Evolutionary conservation across 495 filamentous ascomycete genomes (phyloP), one percentile per base, ranked within the genome.

Genomic region (Aspergillus sparsus): DNA sequence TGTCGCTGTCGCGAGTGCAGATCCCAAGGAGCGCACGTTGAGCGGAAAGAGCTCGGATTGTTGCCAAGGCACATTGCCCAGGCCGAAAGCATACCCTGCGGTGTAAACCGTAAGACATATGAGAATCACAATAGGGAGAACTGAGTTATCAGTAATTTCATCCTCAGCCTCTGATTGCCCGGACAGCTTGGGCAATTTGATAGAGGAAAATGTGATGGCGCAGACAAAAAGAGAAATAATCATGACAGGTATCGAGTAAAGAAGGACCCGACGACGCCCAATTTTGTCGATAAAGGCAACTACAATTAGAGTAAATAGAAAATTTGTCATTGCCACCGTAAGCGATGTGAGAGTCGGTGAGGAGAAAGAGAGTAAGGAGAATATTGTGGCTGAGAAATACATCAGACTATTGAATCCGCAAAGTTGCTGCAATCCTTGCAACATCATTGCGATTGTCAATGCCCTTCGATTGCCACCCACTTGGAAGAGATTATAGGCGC

Each of bases 341-440:
- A 96, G 82, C 3, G 91, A 89, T 3, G 88, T 91, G 47, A 93
- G 79, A 0, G 90, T 96, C 31, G 93, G 93, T 15, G 85, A 87
- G 34, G 80, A 79, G 71, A 97, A 96, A 3, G 88, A 88, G 18
- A 96, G 77, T 33, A 91, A 74, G 10, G 85, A 79, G 70, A 97
- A 97, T 34, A 97, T 91, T 6, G 92, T 96, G 5, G 91, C 90
- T 7, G 91, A 93, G 71, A 93, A 97, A 70, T 97, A 97, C 93
- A 97, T 97, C 11, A 97, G 80, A 49, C 88, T 89, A 74, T 96
- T 96, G 71, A 96, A 97, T 7, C 93, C 93, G 62, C 88, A 94
- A 13, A 95, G 80, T 65, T 97, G 93, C 70, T 97, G 93, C n/a
- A 92, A 73, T 0, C 86, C 90, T 68, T 96, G 92, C 3, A 96